These are phyloP conservation scores for Kingdonia uniflora DNA, from an alignment of 164 flowering plant species.

Conservation along the genomic window DNA sequence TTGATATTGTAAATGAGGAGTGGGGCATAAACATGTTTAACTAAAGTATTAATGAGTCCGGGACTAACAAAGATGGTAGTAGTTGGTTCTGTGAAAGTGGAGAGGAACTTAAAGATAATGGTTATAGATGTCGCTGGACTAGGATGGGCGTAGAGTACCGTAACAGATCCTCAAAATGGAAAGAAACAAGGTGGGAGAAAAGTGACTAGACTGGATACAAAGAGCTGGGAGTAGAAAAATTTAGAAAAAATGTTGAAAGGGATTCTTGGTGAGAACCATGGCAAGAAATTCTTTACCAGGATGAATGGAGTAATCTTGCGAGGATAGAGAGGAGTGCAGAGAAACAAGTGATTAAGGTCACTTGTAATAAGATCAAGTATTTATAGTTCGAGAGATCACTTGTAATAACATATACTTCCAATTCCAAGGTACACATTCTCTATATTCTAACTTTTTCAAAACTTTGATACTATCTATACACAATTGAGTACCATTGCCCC, in stretches of 20 bases:
- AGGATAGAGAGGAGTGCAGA: constrained; percentile 96
- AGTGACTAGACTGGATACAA: constrained; percentile 99
- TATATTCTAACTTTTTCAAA: too few species aligned
- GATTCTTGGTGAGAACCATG: constrained; percentile 99
- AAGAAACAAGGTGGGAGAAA: constrained; percentile 99
- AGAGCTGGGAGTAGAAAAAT: constrained; percentile 97
- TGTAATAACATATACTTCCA: too few species aligned
- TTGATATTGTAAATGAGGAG: constrained; percentile 93
- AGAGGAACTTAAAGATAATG: constrained; percentile 78
- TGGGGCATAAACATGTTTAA: constrained; percentile 79
- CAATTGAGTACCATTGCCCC: too few species aligned
- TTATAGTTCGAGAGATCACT: too few species aligned
- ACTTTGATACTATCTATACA: too few species aligned
- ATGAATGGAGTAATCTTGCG: constrained; percentile 95
- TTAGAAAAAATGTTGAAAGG: constrained; percentile 90
- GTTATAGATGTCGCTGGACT: constrained; percentile 88
- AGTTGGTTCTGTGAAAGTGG: constrained; percentile 86
- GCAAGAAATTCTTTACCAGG: constrained; percentile 95
- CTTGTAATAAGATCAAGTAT: too few species aligned
- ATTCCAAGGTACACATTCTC: too few species aligned
- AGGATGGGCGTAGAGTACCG: constrained; percentile 77
- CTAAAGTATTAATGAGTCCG: constrained; percentile 69
- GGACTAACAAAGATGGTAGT: constrained; percentile 90
- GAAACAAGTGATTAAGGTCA: too few species aligned
- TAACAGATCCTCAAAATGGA: constrained; percentile 83